Evolutionary conservation across 495 filamentous ascomycete species (phyloP).

Genomic region (Neurospora pannonica): DNA sequence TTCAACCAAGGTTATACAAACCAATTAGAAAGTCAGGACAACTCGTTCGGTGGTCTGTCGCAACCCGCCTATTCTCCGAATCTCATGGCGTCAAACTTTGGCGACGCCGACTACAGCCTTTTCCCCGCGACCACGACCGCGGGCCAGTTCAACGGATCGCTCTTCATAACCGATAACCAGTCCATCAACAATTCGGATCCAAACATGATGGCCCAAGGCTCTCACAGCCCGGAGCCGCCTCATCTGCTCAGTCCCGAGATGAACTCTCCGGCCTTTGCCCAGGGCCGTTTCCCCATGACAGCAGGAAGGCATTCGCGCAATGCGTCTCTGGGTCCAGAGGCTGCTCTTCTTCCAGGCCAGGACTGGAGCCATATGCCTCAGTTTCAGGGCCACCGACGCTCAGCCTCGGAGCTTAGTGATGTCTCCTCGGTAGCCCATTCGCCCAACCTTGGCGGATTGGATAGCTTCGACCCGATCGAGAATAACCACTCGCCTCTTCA

Average conservation of each 20-base stretch:
- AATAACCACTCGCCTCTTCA: conserved; percentile 74
- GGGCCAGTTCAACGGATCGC: conserved; percentile 37
- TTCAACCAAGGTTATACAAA: conserved; percentile 31
- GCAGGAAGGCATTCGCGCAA: conserved; percentile 60
- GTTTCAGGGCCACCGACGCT: conserved; percentile 70
- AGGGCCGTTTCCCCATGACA: conserved; percentile 45
- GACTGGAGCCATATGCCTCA: conserved; percentile 61
- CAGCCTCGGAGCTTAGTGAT: conserved; percentile 87
- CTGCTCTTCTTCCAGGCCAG: conserved; percentile 58
- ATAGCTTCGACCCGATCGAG: conserved; percentile 66
- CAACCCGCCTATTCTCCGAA: conserved; percentile 17
- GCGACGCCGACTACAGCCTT: conserved; percentile 43
- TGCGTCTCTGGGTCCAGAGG: conserved; percentile 71
- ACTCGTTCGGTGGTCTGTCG: conserved; percentile 18
- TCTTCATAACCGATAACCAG: conserved; percentile 39
- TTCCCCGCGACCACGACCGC: conserved; percentile 35
- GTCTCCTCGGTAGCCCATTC: conserved; percentile 70
- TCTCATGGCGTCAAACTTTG: conserved; percentile 34
- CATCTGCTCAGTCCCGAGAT: conserved; percentile 61
- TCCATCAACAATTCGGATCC: conserved; percentile 48
- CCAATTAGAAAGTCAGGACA: conserved; percentile 24
- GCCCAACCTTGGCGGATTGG: conserved; percentile 68
- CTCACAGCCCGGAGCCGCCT: conserved; percentile 54
- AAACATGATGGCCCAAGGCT: conserved; percentile 59
- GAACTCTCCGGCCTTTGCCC: conserved; percentile 47